A percentile compares a stretch with the other conserved stretches of the same genome.
Conservation (phyloP, 495 filamentous ascomycete genomes). For the Penicillium paxilli region DNA sequence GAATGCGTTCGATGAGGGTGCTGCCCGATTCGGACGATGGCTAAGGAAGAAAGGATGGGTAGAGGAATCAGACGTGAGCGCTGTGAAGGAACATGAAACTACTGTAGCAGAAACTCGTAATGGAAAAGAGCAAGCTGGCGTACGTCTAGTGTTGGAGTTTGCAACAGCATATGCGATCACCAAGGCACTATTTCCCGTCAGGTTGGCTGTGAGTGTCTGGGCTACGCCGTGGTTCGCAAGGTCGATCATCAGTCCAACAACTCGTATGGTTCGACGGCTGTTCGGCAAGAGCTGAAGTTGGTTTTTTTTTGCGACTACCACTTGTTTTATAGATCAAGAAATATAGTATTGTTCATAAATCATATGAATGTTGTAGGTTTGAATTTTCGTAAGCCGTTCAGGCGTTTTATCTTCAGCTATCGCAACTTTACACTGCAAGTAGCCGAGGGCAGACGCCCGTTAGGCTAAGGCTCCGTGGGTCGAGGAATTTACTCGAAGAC, state of each 20-base stretch:
- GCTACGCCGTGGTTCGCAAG: conserved; percentile 94
- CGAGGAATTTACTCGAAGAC: conserved; percentile 77
- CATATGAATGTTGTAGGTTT: conserved; percentile 22
- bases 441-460: conserved; percentile 13
- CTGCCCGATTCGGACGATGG: conserved; percentile 57
- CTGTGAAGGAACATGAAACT: conserved; percentile 26
- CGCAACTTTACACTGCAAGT: conserved; percentile 22
- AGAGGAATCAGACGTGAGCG: conserved; percentile 42
- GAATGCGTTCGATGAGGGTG: conserved; percentile 49
- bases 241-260: conserved; percentile 53
- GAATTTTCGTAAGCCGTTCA: conserved; percentile 32
- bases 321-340: background rate
- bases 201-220: conserved; percentile 78
- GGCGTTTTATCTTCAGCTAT: conserved; percentile 17
- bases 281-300: conserved; percentile 33
- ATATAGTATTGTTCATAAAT: conserved; percentile 7
- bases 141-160: conserved; percentile 63
- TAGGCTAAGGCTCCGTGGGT: conserved; percentile 16
- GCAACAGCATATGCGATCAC: conserved; percentile 87
- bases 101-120: background rate
- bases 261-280: conserved; percentile 33
- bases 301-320: background rate
- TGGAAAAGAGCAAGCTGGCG: conserved; percentile 31
- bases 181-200: conserved; percentile 75
- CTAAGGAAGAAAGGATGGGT: conserved; percentile 64